phyloP scores from a whole-genome alignment of 352 stramenopile species.

The Phytophthora capsici region DNA sequence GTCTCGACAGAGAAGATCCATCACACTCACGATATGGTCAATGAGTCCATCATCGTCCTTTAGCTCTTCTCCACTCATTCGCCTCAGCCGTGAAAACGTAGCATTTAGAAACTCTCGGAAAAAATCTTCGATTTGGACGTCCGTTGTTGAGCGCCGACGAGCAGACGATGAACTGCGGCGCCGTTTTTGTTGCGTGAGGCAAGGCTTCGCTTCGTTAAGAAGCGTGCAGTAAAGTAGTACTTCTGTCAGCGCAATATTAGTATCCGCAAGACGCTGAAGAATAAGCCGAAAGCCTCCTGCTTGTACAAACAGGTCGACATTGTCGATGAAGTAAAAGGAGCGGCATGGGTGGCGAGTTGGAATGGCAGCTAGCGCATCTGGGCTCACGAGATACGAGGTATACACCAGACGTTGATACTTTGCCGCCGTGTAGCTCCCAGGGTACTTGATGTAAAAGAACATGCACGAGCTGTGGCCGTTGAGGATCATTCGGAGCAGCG shows the following conservation, averaged over 20 bases:
- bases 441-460: slow-evolving; percentile 89
- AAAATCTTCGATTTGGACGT: slow-evolving; percentile 73
- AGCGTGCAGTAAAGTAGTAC: slow-evolving; percentile 74
- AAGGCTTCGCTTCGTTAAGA: slow-evolving; percentile 78
- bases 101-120: slow-evolving; percentile 83
- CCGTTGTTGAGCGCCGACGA: slow-evolving; percentile 40
- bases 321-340: slow-evolving; percentile 86
- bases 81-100: slow-evolving; percentile 66
- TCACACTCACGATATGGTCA: slow-evolving; percentile 69
- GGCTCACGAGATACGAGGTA: slow-evolving; percentile 72
- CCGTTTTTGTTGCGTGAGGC: slow-evolving; percentile 65
- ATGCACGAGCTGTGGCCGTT: slow-evolving; percentile 80
- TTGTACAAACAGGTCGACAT: slow-evolving; percentile 87
- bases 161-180: slow-evolving; percentile 50
- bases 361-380: slow-evolving; percentile 59
- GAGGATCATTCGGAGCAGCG: slow-evolving; percentile 77
- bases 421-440: slow-evolving; percentile 56
- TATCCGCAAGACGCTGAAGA: slow-evolving; percentile 57
- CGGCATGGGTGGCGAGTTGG: slow-evolving; percentile 74
- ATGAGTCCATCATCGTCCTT: slow-evolving; percentile 85
- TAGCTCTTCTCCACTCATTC: slow-evolving; percentile 74
- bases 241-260: slow-evolving; percentile 60
- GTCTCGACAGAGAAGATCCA: slow-evolving; percentile 80
- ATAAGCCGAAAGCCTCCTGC: slow-evolving; percentile 79
- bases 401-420: slow-evolving; percentile 79